Evolutionary conservation across 257 asterid genomes (phyloP).

Genomic region (Rauvolfia tetraphylla): DNA sequence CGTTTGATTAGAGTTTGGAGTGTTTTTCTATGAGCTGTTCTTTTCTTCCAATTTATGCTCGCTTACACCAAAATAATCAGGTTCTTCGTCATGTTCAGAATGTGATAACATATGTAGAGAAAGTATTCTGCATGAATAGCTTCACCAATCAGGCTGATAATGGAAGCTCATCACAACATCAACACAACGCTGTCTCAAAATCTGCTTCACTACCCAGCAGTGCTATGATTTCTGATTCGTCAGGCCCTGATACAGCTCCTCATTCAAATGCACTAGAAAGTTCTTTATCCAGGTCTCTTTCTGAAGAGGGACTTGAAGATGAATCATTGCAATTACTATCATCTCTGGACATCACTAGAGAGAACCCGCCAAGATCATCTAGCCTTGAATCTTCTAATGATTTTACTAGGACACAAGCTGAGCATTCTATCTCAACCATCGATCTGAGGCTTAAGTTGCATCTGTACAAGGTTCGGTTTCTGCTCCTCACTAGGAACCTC

Average conservation of each 20-base stretch:
- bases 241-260: constrained; percentile 52
- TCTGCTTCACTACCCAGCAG: constrained; percentile 46
- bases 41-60: neutral
- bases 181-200: constrained; percentile 40
- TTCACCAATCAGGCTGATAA: constrained; percentile 56
- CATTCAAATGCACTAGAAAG: constrained; percentile 42
- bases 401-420: constrained; percentile 49
- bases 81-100: constrained; percentile 54
- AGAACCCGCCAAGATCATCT: constrained; percentile 46
- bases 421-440: constrained; percentile 45
- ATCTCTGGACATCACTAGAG: constrained; percentile 51
- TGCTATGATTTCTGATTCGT: constrained; percentile 39
- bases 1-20: neutral
- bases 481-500: constrained; percentile 69
- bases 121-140: constrained; percentile 58
- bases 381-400: constrained; percentile 54
- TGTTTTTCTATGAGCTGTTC: neutral
- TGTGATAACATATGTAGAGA: constrained; percentile 84
- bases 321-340: constrained; percentile 65
- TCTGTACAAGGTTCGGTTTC: constrained; percentile 72
- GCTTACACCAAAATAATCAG: constrained; percentile 1
- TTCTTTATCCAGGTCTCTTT: constrained; percentile 57
- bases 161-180: constrained; percentile 51
- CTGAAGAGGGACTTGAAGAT: constrained; percentile 82
- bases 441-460: constrained; percentile 74